Evolutionary conservation across 768 basidiomycete genomes (phyloP), one percentile per base, ranked within the genome.

Genomic region (Pulveroboletus sp.): DNA sequence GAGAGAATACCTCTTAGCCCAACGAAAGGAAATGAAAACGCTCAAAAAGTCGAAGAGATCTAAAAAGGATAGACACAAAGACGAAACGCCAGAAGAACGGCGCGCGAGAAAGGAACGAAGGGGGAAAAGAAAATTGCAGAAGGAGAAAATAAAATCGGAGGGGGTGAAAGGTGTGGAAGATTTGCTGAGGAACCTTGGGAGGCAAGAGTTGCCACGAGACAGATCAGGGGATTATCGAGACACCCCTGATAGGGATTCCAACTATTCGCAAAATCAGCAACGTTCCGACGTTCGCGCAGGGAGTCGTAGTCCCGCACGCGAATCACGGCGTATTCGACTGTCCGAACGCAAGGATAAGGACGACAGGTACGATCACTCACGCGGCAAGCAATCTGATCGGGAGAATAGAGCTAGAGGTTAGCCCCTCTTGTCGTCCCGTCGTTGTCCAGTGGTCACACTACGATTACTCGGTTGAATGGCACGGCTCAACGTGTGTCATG

Each of bases 1-100:
- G 96, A 82, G 86, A 24, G 94, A 93, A 53, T 98, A 90, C 64
- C 74, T 99, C 29, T 70, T 93, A 32, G 78, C 82, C 1, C 80
- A 94, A 64, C 77, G 79, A 59, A 80, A 72, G 57, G 88, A 91
- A 62, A 80, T 81, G 62, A 87, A 84, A 56, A 81, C 76, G 3
- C 68, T 75, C 50, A 73, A 75, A 58, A 86, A 85, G 70, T 83
- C 85, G 62, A 62, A 68, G 43, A 85, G 82, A 58, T 63, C 63
- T 10, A 75, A 77, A 19, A 88, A 87, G 64, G 72, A 75, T 43
- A 86, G 81, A 64, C 81, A 75, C 59, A 85, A 85, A 59, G 77
- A 85, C 60, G 86, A 90, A 65, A 89, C 85, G 4, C 85, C 82
- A 5, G 89, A 87, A 62, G 91, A 91, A 69, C 82, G 85, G 36